Base-by-base conservation (phyloP, 1,139 yeast species). In the Kluyveromyces marxianus region DNA sequence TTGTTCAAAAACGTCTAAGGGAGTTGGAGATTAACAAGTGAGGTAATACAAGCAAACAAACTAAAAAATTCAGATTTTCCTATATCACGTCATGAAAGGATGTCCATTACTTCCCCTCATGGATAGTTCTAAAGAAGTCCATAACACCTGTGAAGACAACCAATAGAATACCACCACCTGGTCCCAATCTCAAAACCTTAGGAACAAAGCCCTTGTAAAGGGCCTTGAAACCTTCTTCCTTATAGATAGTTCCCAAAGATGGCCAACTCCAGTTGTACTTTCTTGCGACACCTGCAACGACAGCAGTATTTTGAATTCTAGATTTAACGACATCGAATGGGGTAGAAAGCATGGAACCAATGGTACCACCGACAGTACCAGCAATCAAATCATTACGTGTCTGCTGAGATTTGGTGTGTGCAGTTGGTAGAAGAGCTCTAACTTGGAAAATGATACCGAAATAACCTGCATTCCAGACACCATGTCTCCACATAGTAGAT, bases 281-380 rank as follows among this genome's bases (percentile, higher is more conserved):
- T 54, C 83, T 81, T 26, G 68, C 69, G 41, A 74, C 79, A 48
- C 85, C 85, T 26, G 81, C 72, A 34, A 71, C 71, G 44, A 79
- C 74, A 46, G 87, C 78, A 47, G 95, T 84, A 64, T 89, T 90
- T 70, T 92, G 99, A 59, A 94, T 87, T 72, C 98, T 81, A 30
- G 96, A 87, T 73, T 94, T 94, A 59, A 92, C 97, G 46, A 94
- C 98, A 67, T 94, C 99, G 60, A 90, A 89, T 37, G 99, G 98
- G 35, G 97, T 94, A 72, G 92, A 92, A 60, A 92, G 69, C 52
- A 87, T 63, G 21, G 97, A 90, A 72, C 98, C 98, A 54, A 87
- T 78, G 44, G 96, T 89, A 67, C 99, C 98, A 71, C 98, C 98
- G 63, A 90, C 77, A 39, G 94, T 74, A 69, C 99, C 98, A 52